Conservation (phyloP, 2,329 filamentous ascomycete species). For the Clarireedia monteithiana region DNA sequence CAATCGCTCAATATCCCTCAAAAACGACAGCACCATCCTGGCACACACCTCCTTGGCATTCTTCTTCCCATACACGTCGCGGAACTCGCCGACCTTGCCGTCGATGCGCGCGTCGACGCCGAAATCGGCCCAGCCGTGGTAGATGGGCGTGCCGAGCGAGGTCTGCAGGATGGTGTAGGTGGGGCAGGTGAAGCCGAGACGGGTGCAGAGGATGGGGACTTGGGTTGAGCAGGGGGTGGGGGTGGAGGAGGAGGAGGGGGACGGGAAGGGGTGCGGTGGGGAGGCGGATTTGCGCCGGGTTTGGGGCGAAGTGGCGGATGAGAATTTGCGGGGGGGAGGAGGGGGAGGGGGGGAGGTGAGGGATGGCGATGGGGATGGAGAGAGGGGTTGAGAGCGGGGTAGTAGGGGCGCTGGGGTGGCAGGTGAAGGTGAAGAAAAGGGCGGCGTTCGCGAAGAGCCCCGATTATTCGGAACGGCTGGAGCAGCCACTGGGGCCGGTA, state of each 20-base stretch:
- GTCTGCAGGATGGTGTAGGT: conserved; percentile 16
- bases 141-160: conserved; percentile 14
- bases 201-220: conserved; percentile 19
- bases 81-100: conserved; percentile 34
- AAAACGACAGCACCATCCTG: conserved; percentile 31
- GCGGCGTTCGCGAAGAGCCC: too few species aligned
- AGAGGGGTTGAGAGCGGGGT: too few species aligned
- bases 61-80: conserved; percentile 39
- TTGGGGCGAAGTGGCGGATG: not conserved
- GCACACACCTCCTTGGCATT: conserved; percentile 42
- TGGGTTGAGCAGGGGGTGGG: conserved; percentile 12
- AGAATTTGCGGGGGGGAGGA: not conserved
- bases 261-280: too few species aligned
- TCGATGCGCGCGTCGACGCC: conserved; percentile 22
- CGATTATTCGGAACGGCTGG: not conserved
- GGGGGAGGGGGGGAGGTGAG: not conserved
- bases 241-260: not conserved
- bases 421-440: too few species aligned
- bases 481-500: not conserved
- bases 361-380: too few species aligned
- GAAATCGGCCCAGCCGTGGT: conserved; percentile 24
- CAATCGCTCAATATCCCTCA: conserved; percentile 31
- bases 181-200: conserved; percentile 21
- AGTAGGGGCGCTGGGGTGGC: too few species aligned
- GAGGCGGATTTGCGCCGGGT: not conserved